A percentile compares a stretch with the other conserved stretches of the same genome.
phyloP scores from a whole-genome alignment of 2,329 filamentous ascomycete species.

The Alternaria rosae region DNA sequence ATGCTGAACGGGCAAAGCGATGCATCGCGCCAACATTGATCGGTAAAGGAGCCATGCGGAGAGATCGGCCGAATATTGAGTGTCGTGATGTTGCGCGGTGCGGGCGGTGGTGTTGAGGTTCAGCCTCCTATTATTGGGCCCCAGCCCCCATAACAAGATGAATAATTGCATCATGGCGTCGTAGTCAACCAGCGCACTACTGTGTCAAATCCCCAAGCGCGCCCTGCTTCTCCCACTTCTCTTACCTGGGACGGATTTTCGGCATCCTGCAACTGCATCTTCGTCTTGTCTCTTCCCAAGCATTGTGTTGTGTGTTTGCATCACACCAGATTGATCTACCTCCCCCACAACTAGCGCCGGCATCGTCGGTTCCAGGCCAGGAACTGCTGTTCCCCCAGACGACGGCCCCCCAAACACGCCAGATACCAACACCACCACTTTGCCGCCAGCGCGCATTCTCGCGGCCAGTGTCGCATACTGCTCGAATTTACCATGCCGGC shows the following conservation, averaged over 20 bases:
- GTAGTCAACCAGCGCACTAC: conserved; percentile 22
- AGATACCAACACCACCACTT: conserved; percentile 7
- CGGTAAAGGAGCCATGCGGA: background rate
- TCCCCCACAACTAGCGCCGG: conserved; percentile 34
- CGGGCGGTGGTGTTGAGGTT: conserved; percentile 18
- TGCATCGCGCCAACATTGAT: background rate
- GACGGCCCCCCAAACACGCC: conserved; percentile 19
- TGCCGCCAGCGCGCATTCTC: conserved; percentile 12
- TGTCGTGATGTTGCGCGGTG: background rate
- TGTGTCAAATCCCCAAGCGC: conserved; percentile 22
- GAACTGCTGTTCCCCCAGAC: conserved; percentile 27
- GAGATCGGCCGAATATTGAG: background rate
- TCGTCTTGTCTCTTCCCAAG: conserved; percentile 3
- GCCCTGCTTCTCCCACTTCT: conserved; percentile 13
- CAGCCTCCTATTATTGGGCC: conserved; percentile 37
- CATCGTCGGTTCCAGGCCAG: conserved; percentile 25
- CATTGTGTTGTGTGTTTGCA: conserved; percentile 5
- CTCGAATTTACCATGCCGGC: conserved; percentile 35
- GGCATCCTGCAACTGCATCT: conserved; percentile 7
- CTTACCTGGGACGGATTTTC: conserved; percentile 8
- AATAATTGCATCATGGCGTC: conserved; percentile 42
- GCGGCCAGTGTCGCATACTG: conserved; percentile 20
- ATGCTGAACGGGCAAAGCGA: background rate
- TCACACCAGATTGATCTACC: conserved; percentile 16
- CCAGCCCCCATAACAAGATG: conserved; percentile 34